Evolutionary conservation across 257 asterid genomes (phyloP), one percentile per base, ranked within the genome.

Genomic region (Osmanthus fragrans): DNA sequence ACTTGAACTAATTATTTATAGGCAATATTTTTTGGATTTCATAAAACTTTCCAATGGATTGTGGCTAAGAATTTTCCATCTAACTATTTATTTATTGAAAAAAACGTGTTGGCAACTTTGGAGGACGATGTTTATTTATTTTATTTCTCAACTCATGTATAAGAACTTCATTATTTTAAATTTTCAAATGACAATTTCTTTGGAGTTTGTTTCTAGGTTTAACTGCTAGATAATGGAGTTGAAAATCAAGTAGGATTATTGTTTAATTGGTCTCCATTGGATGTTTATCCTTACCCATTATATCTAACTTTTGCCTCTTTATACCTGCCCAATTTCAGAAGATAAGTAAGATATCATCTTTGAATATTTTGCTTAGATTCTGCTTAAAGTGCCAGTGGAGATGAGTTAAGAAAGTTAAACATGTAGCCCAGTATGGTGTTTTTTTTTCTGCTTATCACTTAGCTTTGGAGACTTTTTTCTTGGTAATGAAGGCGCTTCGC

Each of bases 381-480:
- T 89, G 81, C 92, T 91, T 84, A 89, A 87, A 86, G 97, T 78
- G 93, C 94, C 81, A 91, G 82, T 76, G 97, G 90, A 80, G 93
- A 89, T 81, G 93, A 87, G 79, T 83, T 91, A 91, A 91, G 87
- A 89, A 87, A 86, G 90, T 89, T 49, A 91, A 91, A 75, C 93
- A 85, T 32, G 88, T 89, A 45, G 65, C 89, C 78, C 92, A 89
- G 45, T 88, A 88, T 73, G 92, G 90, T 76, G 90, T 91, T 72
- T 91, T 91, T 72, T 91, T 89, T 87, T 94, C 94, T 64, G 97
- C 97, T 60, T 91, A 91, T 83, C 94, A 88, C 85, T 83, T 89
- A 78, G 93, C 97, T 85, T 80, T 91, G n/a, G 93, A 89, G 85
- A 88, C 93, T 45, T 89, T 15, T 91, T 89, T 87, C 94, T 91